Evolutionary conservation across 257 asterid species (phyloP).

Genomic region (Lithospermum erythrorhizon): DNA sequence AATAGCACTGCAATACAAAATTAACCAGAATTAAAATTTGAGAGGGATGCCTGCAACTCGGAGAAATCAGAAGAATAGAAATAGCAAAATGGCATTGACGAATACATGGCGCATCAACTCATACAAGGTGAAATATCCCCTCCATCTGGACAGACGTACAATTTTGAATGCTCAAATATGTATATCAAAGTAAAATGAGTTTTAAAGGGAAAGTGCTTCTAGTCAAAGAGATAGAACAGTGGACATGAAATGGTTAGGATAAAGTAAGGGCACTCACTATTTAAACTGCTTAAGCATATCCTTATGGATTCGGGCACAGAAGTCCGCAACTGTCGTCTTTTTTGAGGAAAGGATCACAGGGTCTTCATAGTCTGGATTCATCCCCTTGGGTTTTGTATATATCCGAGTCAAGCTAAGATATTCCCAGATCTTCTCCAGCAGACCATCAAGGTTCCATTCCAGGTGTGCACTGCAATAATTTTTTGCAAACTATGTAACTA

Average conservation of each 20-base stretch:
- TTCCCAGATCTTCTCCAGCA: conserved; percentile 92
- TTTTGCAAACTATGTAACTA: conserved; percentile 1
- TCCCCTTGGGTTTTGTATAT: conserved; percentile 95
- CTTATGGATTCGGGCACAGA: conserved; percentile 84
- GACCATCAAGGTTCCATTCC: conserved; percentile 99
- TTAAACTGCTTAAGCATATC: conserved; percentile 94
- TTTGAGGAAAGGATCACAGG: conserved; percentile 92
- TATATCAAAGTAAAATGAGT: not conserved
- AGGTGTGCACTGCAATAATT: conserved; percentile 68
- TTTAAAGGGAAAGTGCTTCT: too few relatives aligned
- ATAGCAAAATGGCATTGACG: too few relatives aligned
- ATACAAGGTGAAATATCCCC: not conserved
- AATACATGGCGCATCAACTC: not conserved
- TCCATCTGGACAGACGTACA: too few relatives aligned
- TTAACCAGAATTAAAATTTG: conserved; percentile 6
- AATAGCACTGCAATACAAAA: conserved; percentile 47
- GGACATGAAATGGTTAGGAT: not conserved
- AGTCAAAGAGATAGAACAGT: not conserved
- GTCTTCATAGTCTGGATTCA: conserved; percentile 98
- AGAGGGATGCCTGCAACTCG: not conserved
- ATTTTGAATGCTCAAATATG: not conserved
- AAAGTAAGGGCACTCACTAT: conserved; percentile 41
- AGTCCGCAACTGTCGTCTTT: conserved; percentile 83
- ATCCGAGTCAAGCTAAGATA: conserved; percentile 88
- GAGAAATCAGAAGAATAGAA: too few relatives aligned